Conservation (phyloP, 495 filamentous ascomycete species). For the Cairneyella variabilis region DNA sequence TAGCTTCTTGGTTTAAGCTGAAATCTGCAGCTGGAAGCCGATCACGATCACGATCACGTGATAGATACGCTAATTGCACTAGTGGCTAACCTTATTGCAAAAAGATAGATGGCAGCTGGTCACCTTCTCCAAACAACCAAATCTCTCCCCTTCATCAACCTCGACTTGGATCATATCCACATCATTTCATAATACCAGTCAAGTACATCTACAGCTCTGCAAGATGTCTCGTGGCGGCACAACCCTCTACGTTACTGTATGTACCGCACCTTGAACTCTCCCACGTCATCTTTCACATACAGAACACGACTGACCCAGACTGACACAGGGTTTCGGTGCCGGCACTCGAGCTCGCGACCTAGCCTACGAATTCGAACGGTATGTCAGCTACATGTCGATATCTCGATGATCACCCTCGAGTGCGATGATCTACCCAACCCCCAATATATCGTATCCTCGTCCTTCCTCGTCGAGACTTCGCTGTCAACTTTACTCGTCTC, state of each 20-base stretch:
- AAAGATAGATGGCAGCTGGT: no score
- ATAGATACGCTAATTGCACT: no score
- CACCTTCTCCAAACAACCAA: no score
- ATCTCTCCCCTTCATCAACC: no score
- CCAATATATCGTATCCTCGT: constrained; percentile 29
- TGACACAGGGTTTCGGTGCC: constrained; percentile 78
- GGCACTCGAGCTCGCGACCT: constrained; percentile 99
- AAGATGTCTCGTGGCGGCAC: constrained; percentile 90
- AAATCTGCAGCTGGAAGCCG: no score
- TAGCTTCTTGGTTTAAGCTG: no score
- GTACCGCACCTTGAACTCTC: background rate
- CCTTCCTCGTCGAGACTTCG: constrained; percentile 33
- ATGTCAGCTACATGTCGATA: constrained; percentile 55
- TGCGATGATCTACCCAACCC: constrained; percentile 32
- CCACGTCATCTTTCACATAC: background rate
- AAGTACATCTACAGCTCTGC: constrained; percentile 1
- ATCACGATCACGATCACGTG: no score
- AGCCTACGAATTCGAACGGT: constrained; percentile 99
- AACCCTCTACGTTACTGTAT: constrained; percentile 80
- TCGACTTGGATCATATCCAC: no score
- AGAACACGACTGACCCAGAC: constrained; percentile 31
- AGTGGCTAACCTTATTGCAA: no score
- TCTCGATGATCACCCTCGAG: constrained; percentile 42
- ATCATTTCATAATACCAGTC: no score
- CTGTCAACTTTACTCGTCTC: constrained; percentile 34